Evolutionary conservation across 192 early-diverging fungal genomes (phyloP).

Genomic region (Rhizoclosmatium sp.): DNA sequence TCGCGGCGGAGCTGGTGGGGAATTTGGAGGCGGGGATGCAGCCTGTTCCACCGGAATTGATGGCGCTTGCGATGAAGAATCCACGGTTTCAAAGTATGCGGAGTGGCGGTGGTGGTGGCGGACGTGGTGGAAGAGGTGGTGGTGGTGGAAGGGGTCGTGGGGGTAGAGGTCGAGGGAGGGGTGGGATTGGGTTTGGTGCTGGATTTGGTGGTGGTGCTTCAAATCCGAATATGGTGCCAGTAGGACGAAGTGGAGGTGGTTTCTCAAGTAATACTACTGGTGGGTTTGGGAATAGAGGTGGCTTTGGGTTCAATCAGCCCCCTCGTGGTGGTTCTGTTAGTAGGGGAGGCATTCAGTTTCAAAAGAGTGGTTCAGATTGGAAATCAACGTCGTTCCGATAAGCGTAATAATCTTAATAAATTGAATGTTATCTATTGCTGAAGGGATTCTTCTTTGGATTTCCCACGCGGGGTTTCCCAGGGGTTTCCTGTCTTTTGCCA

Average conservation of each 20-base stretch:
- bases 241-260: constrained; percentile 30
- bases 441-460: neutral
- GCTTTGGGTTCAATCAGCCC: neutral
- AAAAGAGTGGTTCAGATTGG: constrained; percentile 25
- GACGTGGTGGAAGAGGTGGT: constrained; percentile 51
- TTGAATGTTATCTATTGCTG: neutral
- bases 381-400: constrained; percentile 27
- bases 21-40: constrained; percentile 83
- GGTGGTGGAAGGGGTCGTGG: constrained; percentile 60
- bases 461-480: neutral
- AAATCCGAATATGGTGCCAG: constrained; percentile 47
- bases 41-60: constrained; percentile 80
- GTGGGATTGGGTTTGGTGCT: constrained; percentile 37
- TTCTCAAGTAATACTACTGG: constrained; percentile 8
- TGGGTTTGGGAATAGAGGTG: constrained; percentile 15
- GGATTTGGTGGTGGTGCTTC: constrained; percentile 41
- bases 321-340: constrained; percentile 18
- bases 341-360: constrained; percentile 35
- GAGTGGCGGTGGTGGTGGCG: constrained; percentile 53
- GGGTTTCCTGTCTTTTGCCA: neutral
- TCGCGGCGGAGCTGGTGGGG: constrained; percentile 48
- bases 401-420: neutral
- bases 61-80: constrained; percentile 87
- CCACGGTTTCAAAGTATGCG: constrained; percentile 64
- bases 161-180: constrained; percentile 49